Evolutionary conservation across 305 asterid genomes (phyloP), one percentile per base, ranked within the genome.

Genomic region (Fraxinus xanthoxyloides): DNA sequence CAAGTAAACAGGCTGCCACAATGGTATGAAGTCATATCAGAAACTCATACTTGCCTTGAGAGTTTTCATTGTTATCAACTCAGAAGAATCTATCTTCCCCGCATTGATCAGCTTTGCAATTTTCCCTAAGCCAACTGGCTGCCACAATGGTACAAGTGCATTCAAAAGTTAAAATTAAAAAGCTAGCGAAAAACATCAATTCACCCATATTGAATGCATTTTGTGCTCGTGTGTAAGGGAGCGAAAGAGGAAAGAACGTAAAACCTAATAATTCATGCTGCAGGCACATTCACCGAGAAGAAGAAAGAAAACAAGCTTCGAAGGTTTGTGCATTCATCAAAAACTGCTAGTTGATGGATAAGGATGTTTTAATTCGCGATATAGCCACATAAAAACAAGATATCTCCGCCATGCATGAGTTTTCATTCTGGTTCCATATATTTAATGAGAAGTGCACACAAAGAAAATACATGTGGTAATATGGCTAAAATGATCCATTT

Each of bases 81-180:
- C 99, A 72, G 99, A 96, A 40, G 99, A 96, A 86, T 96, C 99
- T 75, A 94, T 96, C 86, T 94, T 91, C 89, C 98, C 98, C 26
- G 95, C 95, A 90, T 96, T 96, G 82, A 96, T 96, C 77, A 94
- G 93, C 86, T 89, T 92, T 61, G 98, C 98, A 34, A 96, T 93
- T 90, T 94, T 96, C 79, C 98, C 99, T 76, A 94, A 83, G 51
- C 99, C 98, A 82, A 92, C 97, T 36, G 99, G 99, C 99, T 96
- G 97, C 83, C 80, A 80, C 36, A 82, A 77, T 23, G 79, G 82
- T 3, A 35, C 23, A 40, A 23, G 35, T 36, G 78, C 61, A 73
- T 21, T 75, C n/a, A 75, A 23, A 75, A 23, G 21, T 46, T 15
- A 30, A 67, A 67, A 10, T 9, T 10, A 26, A 6, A 69, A 69